Base-by-base conservation (phyloP, 306 rosid genomes). In the Dryas drummondii region DNA sequence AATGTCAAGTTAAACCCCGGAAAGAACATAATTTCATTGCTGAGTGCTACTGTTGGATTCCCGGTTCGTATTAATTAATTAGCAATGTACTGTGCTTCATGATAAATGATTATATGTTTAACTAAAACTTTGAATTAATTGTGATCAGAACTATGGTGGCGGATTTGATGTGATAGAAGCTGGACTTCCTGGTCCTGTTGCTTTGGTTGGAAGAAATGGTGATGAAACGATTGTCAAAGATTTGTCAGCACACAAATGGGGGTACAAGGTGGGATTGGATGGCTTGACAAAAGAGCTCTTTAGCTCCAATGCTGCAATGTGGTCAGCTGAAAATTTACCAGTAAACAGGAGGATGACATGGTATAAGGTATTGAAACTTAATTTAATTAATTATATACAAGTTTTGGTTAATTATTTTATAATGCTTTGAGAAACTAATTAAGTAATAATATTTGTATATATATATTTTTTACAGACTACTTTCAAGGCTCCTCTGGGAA, bases 401-500 rank as follows among this genome's bases (percentile, higher is more conserved):
- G 13, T 32, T 60, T 27, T 7, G 41, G 44, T 27, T 5, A 13
- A 27, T 60, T 14, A 26, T 5, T 50, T 16, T 15, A 5, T 16
- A 19, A 68, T 26, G 7, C 17, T 52, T 8, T 15, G 49, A 70
- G 15, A 40, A 70, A 10, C 5, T 32, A 32, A 32, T 60, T 27
- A 60, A 4, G 7, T 68, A 32, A 51, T 32, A 9, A 51, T 22
- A 40, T 4, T 7, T 48, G 40, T 61, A 10, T 27, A n/a, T n/a
- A n/a, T n/a, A n/a, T 54, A 71, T 11, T 13, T 51, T 62, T 27
- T 44, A 42, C 26, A 87, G 87, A 79, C 88, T 1, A 78, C 86
- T 13, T 89, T 89, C 80, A 80, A 87, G 70, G 82, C 91, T 61
- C 94, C 94, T 16, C 37, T 83, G 9, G 87, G 91, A 3, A 57